phyloP scores from a whole-genome alignment of 176 grass and related monocot species.

The Lolium multiflorum region DNA sequence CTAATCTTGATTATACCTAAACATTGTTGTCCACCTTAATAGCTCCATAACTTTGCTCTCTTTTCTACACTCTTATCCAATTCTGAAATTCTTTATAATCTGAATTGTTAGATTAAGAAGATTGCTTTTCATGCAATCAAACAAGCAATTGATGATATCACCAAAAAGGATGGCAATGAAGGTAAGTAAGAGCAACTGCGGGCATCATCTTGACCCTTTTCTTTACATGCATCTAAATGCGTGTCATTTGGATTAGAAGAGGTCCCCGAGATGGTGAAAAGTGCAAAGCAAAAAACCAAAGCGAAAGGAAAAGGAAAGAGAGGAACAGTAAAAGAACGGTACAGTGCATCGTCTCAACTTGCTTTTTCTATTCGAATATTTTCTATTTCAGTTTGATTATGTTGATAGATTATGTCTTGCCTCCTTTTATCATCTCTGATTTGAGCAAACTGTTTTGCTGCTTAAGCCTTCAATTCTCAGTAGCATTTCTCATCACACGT shows the following conservation, averaged over 20 bases:
- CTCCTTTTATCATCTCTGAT: background rate
- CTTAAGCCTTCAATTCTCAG: background rate
- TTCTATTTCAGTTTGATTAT: conserved; percentile 9
- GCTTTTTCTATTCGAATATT: background rate
- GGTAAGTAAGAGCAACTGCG: conserved; percentile 27
- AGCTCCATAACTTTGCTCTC: background rate
- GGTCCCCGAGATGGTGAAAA: background rate
- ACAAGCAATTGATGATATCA: conserved; percentile 47
- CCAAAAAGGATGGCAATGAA: background rate
- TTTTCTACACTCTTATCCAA: background rate
- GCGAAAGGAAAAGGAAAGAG: background rate
- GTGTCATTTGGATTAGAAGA: background rate
- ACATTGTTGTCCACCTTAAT: background rate
- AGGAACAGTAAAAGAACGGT: background rate
- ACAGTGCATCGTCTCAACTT: background rate
- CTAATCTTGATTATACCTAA: background rate
- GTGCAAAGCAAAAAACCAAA: background rate
- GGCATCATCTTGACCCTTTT: background rate
- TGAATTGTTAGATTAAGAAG: conserved; percentile 64
- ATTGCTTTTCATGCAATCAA: conserved; percentile 62
- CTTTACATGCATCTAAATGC: background rate
- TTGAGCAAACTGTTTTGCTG: background rate
- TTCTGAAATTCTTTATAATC: conserved; percentile 2
- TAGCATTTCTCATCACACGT: background rate
- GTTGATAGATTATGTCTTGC: background rate